Evolutionary conservation across 2,329 filamentous ascomycete genomes (phyloP).

Genomic region (Claviceps cyperi): DNA sequence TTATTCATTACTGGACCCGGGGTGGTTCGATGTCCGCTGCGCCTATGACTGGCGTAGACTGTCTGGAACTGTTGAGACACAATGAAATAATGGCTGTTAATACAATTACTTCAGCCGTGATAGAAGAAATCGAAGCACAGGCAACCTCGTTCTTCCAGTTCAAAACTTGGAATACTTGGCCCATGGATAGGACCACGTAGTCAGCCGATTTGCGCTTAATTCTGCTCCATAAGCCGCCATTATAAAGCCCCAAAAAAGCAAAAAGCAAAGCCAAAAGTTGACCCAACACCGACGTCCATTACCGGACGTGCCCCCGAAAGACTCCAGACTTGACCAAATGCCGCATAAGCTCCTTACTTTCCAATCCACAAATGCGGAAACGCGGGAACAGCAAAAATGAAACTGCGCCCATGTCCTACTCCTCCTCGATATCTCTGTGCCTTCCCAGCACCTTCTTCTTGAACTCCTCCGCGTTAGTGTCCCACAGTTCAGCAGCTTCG

Average conservation of each 20-base stretch:
- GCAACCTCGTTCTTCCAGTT: neutral
- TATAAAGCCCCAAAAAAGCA: neutral
- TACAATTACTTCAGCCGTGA: neutral
- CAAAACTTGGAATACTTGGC: neutral
- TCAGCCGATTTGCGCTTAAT: slow-evolving; percentile 1
- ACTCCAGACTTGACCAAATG: slow-evolving; percentile 23
- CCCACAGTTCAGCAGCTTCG: slow-evolving; percentile 92
- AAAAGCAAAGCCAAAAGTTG: slow-evolving; percentile 12
- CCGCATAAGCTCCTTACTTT: slow-evolving; percentile 10
- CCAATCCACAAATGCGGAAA: slow-evolving; percentile 3
- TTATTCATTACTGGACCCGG: neutral
- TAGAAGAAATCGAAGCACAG: neutral
- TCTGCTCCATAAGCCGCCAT: slow-evolving; percentile 9
- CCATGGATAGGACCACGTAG: neutral
- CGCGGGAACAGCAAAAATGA: neutral
- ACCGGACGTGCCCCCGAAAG: slow-evolving; percentile 17
- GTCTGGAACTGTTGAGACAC: neutral
- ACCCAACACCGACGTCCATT: slow-evolving; percentile 17
- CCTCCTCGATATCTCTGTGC: slow-evolving; percentile 51
- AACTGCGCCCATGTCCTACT: slow-evolving; percentile 22
- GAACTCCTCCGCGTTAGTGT: slow-evolving; percentile 75
- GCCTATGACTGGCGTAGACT: neutral
- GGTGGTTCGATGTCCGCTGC: too few species aligned
- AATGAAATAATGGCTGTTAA: neutral
- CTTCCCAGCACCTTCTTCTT: slow-evolving; percentile 57